Conservation (phyloP, 2,329 filamentous ascomycete genomes). For the Alternaria infectoria region DNA sequence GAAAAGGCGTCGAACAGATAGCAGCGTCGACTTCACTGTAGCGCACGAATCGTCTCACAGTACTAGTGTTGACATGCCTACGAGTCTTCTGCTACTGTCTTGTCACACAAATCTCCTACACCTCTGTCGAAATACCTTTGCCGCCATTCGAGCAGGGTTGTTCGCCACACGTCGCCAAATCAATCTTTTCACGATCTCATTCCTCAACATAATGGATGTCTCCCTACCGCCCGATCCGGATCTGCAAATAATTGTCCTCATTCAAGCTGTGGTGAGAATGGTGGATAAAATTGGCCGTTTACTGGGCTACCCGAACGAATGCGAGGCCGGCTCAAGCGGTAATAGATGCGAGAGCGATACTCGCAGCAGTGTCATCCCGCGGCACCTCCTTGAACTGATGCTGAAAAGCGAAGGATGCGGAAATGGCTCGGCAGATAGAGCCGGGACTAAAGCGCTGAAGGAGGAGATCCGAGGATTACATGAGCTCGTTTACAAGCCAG, state of each 20-base stretch:
- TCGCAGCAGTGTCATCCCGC: background rate
- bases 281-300: background rate
- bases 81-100: background rate
- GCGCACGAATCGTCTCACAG: background rate
- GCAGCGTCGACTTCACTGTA: background rate
- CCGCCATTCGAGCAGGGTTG: background rate
- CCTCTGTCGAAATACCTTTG: background rate
- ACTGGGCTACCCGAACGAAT: background rate
- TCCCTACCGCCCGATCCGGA: background rate
- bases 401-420: background rate
- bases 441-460: background rate
- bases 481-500: background rate
- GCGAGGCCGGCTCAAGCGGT: background rate
- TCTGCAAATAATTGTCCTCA: background rate
- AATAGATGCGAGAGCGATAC: background rate
- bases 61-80: background rate
- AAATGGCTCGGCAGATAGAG: background rate
- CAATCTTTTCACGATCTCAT: background rate
- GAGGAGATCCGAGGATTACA: background rate
- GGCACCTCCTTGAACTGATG: background rate
- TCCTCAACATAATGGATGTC: background rate
- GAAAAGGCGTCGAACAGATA: background rate
- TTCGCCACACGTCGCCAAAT: background rate
- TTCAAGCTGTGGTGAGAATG: background rate
- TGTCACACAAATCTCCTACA: background rate